phyloP scores from a whole-genome alignment of 2,329 filamentous ascomycete genomes.

The Grosmannia penicillata region DNA sequence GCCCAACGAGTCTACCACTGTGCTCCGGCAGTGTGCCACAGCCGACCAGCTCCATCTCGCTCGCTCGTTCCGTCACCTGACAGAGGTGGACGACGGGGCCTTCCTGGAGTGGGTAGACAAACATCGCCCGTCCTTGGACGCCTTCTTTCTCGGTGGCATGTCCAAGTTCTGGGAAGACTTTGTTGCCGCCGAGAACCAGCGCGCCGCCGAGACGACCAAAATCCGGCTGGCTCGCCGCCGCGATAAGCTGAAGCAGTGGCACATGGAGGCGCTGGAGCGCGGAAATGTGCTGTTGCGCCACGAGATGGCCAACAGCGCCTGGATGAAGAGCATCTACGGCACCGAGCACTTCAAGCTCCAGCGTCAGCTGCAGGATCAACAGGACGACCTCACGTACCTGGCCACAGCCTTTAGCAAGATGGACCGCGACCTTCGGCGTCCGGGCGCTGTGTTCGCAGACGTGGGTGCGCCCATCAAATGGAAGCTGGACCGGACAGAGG shows the following conservation, averaged over 20 bases:
- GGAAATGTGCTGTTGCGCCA: constrained; percentile 69
- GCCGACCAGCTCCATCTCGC: constrained; percentile 55
- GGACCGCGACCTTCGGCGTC: constrained; percentile 61
- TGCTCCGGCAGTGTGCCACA: constrained; percentile 58
- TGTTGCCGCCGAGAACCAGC: constrained; percentile 66
- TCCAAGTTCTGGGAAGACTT: constrained; percentile 81
- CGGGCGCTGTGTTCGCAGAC: constrained; percentile 66
- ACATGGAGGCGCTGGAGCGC: constrained; percentile 48
- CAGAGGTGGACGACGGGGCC: constrained; percentile 75
- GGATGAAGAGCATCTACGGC: constrained; percentile 90
- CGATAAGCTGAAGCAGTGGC: constrained; percentile 73
- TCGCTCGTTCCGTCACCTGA: constrained; percentile 67
- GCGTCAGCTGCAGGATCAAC: constrained; percentile 76
- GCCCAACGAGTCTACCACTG: constrained; percentile 60
- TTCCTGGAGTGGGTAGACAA: constrained; percentile 83
- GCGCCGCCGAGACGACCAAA: constrained; percentile 61
- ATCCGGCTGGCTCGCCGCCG: constrained; percentile 58
- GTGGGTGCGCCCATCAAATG: constrained; percentile 43
- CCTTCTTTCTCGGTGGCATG: constrained; percentile 67
- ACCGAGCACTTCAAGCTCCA: constrained; percentile 90
- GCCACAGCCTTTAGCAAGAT: constrained; percentile 63
- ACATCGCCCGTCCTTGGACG: constrained; percentile 63
- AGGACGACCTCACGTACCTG: constrained; percentile 73
- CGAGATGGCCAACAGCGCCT: constrained; percentile 72
- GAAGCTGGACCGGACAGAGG: constrained; percentile 92